Conservation (phyloP, 2,329 filamentous ascomycete genomes). For the Calonectria pseudoturangicola region DNA sequence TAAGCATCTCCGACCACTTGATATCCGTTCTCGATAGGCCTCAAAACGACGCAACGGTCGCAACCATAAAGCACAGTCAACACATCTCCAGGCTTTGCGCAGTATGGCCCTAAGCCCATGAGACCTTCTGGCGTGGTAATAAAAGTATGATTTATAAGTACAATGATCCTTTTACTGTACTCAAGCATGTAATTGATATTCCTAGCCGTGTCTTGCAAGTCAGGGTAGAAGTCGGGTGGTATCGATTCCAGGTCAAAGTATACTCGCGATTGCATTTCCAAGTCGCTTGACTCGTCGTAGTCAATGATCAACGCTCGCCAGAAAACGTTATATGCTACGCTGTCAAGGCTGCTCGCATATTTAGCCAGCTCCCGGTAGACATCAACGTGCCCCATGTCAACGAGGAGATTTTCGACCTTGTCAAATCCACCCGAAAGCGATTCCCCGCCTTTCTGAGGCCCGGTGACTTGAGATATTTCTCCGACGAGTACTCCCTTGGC, state of each 20-base stretch:
- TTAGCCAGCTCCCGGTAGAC: neutral
- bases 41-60: constrained; percentile 7
- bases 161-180: neutral
- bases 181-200: constrained; percentile 3
- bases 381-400: neutral
- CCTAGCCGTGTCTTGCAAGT: neutral
- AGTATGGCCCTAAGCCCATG: constrained; percentile 2
- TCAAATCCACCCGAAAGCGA: neutral
- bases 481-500: neutral
- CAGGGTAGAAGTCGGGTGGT: neutral
- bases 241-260: constrained; percentile 11
- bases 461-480: neutral
- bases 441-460: constrained; percentile 1
- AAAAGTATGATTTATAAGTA: neutral
- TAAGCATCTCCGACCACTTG: constrained; percentile 3
- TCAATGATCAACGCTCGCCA: constrained; percentile 5
- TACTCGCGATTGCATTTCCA: constrained; percentile 13
- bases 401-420: neutral
- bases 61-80: neutral
- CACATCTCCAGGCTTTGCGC: neutral
- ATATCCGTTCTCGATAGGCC: neutral
- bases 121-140: neutral
- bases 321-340: neutral
- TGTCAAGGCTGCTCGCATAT: neutral
- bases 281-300: neutral